Base-by-base conservation (phyloP, 176 grass and related monocot genomes). In the Tillandsia fasciculata region DNA sequence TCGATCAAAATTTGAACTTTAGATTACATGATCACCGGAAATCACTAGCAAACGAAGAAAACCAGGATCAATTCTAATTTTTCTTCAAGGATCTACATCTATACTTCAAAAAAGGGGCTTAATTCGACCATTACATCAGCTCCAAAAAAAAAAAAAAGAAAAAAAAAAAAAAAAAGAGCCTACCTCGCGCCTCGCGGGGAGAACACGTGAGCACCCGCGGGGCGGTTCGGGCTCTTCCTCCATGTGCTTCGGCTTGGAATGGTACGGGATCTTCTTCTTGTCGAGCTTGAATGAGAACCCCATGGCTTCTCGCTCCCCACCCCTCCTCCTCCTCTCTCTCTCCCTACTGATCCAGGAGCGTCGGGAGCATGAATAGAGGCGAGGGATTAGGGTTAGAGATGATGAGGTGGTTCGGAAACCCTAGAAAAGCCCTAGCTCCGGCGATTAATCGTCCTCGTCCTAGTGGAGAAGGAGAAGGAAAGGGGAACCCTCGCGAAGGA, bases 271-370 rank as follows among this genome's bases (percentile, higher is more conserved):
- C 24, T 83, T 87, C 49, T 79, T 77, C 85, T 88, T 96, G 7
- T 82, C 85, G 2, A 96, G 20, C 77, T 86, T 88, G 85, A 96
- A 91, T 29, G 91, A 96, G 73, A 91, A 77, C 72, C 83, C 91
- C 91, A 95, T 95, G 33, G 33, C 33, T 42, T 42, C 33, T 42
- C 33, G 33, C 5, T 42, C 33, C 33, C 33, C 33, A 42, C 33
- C 33, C 3, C 33, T 53, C 72, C 56, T 61, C 56, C 56, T 2
- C 56, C 2, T 0, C 17, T 6, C 56, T 20, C 54, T 58, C 29
- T 58, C 54, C 17, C 54, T 15, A 15, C 54, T 59, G 54, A 59
- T 22, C n/a, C 20, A 15, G 9, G 15, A 59, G 6, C 17, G 15
- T 23, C 12, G 8, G 15, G 7, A 61, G 22, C 15, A 61, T 10